Base-by-base conservation (phyloP, 306 rosid genomes). In the Parietaria judaica region DNA sequence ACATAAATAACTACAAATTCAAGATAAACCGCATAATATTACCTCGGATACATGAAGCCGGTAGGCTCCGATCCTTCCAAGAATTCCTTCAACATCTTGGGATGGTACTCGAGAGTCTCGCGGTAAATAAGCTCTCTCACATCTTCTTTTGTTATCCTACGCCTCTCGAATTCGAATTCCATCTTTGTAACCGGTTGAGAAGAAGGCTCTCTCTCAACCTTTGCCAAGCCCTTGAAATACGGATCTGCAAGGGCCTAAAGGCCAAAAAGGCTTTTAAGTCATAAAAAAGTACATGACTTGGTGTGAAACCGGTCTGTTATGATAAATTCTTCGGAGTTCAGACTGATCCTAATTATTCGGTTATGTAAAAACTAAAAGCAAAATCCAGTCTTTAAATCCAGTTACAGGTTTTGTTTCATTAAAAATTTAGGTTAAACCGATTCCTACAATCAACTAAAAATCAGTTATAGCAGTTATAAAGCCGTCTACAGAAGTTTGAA, bases 91-190 rank as follows among this genome's bases (percentile, higher is more conserved):
- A 94, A 72, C 99, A 94, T 94, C 79, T 86, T 86, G 0, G 97
- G 99, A 79, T 94, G 99, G 68, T 86, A 94, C 83, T 94, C 99
- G 15, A 94, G 83, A 76, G 67, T 86, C 83, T 94, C 99, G 7
- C 90, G 81, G 61, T 94, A 94, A 63, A 94, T 94, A 66, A 94
- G 94, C 82, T 94, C 97, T 41, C 97, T 69, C n/a, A 94, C 99
- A 70, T 94, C 99, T 81, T 94, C 99, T 67, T 94, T 94, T 10
- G 99, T 94, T 66, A 94, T 94, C 70, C 95, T 81, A 67, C 99
- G 88, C 72, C 99, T 84, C 86, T 94, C 99, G 76, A 88, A 94
- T 71, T 94, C 99, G 76, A 94, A 94, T 82, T 94, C 99, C 95
- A 94, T 88, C 94, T 94, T 94, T 56, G 97, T 88, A 59, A 94